Conservation (phyloP, 208 protist species). For the Acanthamoeba divionensis region DNA sequence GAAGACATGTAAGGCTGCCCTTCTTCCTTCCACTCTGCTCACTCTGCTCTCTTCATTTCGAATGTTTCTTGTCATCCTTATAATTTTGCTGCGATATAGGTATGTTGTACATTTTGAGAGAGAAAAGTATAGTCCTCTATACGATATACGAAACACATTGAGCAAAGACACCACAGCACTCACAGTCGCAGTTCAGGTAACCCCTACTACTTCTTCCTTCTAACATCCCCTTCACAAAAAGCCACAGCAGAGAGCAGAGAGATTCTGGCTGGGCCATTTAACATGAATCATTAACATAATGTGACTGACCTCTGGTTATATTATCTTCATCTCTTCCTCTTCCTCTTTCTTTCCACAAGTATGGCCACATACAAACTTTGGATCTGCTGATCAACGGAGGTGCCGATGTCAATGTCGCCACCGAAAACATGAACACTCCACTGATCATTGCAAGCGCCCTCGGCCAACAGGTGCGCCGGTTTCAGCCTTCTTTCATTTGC, state of each 20-base stretch:
- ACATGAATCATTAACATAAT: no score
- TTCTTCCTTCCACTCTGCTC: no score
- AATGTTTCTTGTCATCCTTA: no score
- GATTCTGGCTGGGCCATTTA: no score
- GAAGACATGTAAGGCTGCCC: conserved; percentile 58
- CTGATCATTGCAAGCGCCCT: conserved; percentile 24
- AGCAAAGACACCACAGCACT: conserved; percentile 32
- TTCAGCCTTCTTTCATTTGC: background rate
- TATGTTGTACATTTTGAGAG: conserved; percentile 50
- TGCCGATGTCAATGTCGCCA: conserved; percentile 22
- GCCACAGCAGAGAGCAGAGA: no score
- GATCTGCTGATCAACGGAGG: conserved; percentile 28
- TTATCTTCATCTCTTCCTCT: background rate
- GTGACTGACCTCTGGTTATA: no score
- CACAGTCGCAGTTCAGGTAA: conserved; percentile 21
- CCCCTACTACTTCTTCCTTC: background rate
- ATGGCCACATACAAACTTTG: background rate
- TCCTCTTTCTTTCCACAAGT: background rate
- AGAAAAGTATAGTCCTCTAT: conserved; percentile 48
- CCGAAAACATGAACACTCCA: conserved; percentile 52
- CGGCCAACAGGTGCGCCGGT: background rate
- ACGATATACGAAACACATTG: conserved; percentile 48
- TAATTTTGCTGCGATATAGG: no score
- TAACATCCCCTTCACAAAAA: background rate
- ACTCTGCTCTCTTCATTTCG: no score